phyloP scores from a whole-genome alignment of 1,139 yeast genomes.

The Suhomyces terraborum region DNA sequence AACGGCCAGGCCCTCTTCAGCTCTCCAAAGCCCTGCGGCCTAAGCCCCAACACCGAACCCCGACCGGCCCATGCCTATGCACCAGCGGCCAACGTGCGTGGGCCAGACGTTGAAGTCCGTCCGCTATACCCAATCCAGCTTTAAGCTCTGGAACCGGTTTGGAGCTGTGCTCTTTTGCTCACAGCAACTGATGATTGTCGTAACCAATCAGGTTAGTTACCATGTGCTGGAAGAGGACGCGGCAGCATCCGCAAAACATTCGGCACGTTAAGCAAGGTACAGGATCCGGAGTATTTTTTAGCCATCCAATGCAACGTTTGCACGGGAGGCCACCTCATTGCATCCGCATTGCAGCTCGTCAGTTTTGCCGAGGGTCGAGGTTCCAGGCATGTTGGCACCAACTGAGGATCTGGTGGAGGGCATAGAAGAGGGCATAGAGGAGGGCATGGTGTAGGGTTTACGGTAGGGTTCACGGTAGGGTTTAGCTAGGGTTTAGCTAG shows the following conservation, averaged over 20 bases:
- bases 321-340: background rate
- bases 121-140: too few species aligned
- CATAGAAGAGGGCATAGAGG: too few species aligned
- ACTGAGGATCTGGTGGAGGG: too few species aligned
- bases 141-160: background rate
- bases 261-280: constrained; percentile 13
- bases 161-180: too few species aligned
- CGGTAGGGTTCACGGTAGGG: too few species aligned
- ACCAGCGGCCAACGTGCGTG: background rate
- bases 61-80: background rate
- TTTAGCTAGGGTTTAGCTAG: too few species aligned
- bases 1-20: too few species aligned
- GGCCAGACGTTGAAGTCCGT: too few species aligned
- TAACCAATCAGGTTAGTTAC: background rate
- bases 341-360: constrained; percentile 10
- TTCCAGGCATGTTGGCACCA: constrained; percentile 1
- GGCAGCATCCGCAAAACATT: constrained; percentile 4
- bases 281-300: constrained; percentile 3
- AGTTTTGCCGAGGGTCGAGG: constrained; percentile 8
- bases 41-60: too few species aligned
- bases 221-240: background rate
- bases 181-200: background rate
- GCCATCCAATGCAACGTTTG: constrained; percentile 1
- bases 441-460: too few species aligned
- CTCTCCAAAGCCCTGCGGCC: too few species aligned